These are phyloP conservation scores for Russula griseocarnosa DNA, from an alignment of 768 basidiomycete genomes.

Conservation along the genomic window DNA sequence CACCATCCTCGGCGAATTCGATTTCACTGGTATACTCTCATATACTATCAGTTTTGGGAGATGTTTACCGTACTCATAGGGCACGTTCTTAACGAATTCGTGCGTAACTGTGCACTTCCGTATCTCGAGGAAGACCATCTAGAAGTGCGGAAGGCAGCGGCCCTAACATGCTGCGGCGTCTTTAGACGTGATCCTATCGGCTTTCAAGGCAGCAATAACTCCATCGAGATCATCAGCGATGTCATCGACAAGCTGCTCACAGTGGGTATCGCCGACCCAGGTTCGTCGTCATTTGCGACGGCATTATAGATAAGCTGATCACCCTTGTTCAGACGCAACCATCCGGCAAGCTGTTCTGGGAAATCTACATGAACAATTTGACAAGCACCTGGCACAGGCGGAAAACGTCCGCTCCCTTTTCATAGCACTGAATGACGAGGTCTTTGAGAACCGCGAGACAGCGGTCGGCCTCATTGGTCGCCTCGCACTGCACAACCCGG, in stretches of 20 bases:
- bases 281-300: conserved; percentile 40
- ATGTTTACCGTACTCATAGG: conserved; percentile 43
- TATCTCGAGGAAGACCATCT: conserved; percentile 91
- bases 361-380: conserved; percentile 87
- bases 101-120: conserved; percentile 84
- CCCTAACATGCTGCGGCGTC: conserved; percentile 84
- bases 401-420: conserved; percentile 98
- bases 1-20: conserved; percentile 82
- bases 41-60: not conserved
- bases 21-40: conserved; percentile 72
- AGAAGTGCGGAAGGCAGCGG: conserved; percentile 85
- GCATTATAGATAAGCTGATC: not conserved
- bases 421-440: conserved; percentile 95
- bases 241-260: conserved; percentile 96
- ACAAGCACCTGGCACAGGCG: conserved; percentile 94
- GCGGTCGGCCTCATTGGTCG: conserved; percentile 90
- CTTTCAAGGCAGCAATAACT: conserved; percentile 91
- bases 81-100: conserved; percentile 93
- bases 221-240: conserved; percentile 95
- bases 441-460: conserved; percentile 88
- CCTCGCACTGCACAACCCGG: conserved; percentile 91
- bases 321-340: conserved; percentile 34
- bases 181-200: conserved; percentile 95
- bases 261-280: conserved; percentile 94
- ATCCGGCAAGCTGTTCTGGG: conserved; percentile 86